phyloP scores from a whole-genome alignment of 768 basidiomycete species.

The Erythrobasidium yunnanense region DNA sequence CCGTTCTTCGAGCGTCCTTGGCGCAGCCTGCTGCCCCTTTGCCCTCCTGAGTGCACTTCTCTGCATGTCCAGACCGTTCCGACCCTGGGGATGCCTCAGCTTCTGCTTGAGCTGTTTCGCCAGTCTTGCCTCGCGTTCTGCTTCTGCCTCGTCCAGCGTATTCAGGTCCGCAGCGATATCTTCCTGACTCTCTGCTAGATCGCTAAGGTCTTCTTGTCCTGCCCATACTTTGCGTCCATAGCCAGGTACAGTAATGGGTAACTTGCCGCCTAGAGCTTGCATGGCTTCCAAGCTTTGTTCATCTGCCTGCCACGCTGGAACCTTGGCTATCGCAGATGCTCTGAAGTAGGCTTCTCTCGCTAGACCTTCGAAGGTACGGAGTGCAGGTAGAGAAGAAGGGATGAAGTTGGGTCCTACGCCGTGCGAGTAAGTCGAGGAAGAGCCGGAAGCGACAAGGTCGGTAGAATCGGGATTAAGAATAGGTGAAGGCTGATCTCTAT shows the following conservation, averaged over 20 bases:
- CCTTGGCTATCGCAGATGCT: constrained; percentile 9
- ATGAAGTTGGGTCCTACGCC: background rate
- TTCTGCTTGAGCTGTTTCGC: constrained; percentile 2
- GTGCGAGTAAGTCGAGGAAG: background rate
- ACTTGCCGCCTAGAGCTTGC: background rate
- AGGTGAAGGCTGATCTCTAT: background rate
- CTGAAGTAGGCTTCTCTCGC: constrained; percentile 21
- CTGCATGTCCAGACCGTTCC: constrained; percentile 3
- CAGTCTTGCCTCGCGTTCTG: background rate
- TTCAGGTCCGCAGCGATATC: background rate
- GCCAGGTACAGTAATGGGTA: constrained; percentile 12
- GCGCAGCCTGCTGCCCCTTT: constrained; percentile 20
- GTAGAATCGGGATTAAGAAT: background rate
- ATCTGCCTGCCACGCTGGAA: constrained; percentile 11
- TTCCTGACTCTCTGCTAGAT: no score
- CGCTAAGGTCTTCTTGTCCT: no score
- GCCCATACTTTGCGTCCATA: constrained; percentile 18
- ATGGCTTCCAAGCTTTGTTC: background rate
- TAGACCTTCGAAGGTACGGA: background rate
- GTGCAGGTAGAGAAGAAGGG: background rate
- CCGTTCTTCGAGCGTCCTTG: background rate
- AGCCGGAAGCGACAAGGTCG: no score
- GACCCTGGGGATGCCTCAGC: constrained; percentile 1
- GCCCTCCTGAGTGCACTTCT: constrained; percentile 4
- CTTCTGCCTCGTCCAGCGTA: background rate